Base-by-base conservation (phyloP, 2,329 filamentous ascomycete species). In the Coniochaeta sp. region DNA sequence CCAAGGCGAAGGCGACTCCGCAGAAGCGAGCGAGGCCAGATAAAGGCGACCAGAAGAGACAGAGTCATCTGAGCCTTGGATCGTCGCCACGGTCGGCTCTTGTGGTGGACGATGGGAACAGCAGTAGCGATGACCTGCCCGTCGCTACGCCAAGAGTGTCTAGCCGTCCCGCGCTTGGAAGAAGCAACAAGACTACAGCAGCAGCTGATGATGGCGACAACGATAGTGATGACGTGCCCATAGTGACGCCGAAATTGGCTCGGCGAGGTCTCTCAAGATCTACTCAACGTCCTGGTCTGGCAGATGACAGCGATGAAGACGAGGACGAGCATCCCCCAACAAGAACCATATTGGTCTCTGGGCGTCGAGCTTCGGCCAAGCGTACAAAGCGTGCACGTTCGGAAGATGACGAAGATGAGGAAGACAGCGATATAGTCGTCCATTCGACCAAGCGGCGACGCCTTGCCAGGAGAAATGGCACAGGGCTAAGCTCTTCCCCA, bases 401-500 rank as follows among this genome's bases (percentile, higher is more conserved):
- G 55, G 58, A 56, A 30, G 47, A 52, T 44, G 55, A 59, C 47
- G 54, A 55, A 1, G 32, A 36, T 36, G 34, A 36, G 34, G 8
- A 22, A 16, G 52, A 55, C 16, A 30, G 19, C 2, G 30, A 32
- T 55, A n/a, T 62, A 60, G 3, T 63, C 62, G 5, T 34, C 63
- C n/a, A 54, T 55, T 40, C 55, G 30, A 44, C 36, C 28, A 68
- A 68, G 60, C 60, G 62, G 32, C 61, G 65, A 17, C 60, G 63
- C 10, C 62, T 66, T 17, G 47, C 62, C 26, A 58, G 59, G 26
- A 57, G 24, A 19, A 22, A 19, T 6, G 30, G 34, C 8, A 17
- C 54, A 1, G 30, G 19, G 24, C 12, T 36, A 36, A 38, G 4
- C 54, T 56, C 54, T 38, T 34, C 28, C 7, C 54, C 54, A 22